Conservation (phyloP, 2,329 filamentous ascomycete genomes). For the Cladophialophora exuberans region DNA sequence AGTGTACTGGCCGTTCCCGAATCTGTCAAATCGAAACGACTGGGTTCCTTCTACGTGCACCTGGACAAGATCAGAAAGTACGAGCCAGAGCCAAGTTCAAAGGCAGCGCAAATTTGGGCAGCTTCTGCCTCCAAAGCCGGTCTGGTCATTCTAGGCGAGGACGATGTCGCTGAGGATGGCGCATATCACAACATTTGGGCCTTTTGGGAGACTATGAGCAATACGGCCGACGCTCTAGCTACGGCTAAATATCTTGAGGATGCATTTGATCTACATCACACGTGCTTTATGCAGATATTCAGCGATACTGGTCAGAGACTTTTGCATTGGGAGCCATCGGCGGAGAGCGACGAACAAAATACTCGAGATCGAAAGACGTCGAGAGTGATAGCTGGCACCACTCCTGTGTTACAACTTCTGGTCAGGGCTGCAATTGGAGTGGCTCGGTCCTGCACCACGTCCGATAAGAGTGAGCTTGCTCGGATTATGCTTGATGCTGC, state of each 20-base stretch:
- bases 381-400: neutral
- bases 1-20: neutral
- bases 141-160: neutral
- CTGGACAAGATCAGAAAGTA: conserved; percentile 2
- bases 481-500: conserved; percentile 1
- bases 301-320: neutral
- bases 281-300: conserved; percentile 6
- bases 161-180: neutral
- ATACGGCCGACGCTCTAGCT: conserved; percentile 3
- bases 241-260: neutral
- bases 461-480: neutral
- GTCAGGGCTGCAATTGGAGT: neutral
- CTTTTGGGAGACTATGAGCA: conserved; percentile 4
- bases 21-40: neutral
- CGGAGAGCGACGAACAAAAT: neutral
- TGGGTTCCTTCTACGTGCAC: neutral
- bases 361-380: neutral
- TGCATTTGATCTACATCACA: conserved; percentile 4
- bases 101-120: neutral
- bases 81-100: neutral
- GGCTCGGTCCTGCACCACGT: neutral
- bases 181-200: neutral
- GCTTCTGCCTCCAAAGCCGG: neutral
- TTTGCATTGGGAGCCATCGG: neutral
- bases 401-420: conserved; percentile 1